A percentile compares a stretch with the other conserved stretches of the same genome.
Conservation (phyloP, 257 asterid genomes). For the Linaria vulgaris region DNA sequence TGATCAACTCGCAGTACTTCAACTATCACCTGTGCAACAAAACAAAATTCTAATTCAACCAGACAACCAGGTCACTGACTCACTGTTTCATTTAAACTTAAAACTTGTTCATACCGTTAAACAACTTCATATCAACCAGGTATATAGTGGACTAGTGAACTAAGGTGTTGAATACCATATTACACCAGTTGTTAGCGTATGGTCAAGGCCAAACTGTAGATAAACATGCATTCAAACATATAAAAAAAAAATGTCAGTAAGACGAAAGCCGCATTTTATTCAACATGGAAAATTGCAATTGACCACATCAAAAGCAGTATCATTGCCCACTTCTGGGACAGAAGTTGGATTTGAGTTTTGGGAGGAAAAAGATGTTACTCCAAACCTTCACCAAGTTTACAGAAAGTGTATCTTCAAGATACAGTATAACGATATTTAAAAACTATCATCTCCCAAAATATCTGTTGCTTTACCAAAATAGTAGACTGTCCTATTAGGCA, state of each 20-base stretch:
- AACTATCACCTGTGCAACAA: slow-evolving; percentile 56
- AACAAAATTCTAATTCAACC: slow-evolving; percentile 3
- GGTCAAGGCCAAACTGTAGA: slow-evolving; percentile 98
- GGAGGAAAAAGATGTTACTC: too few relatives aligned
- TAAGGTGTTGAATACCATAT: slow-evolving; percentile 60
- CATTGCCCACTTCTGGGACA: too few relatives aligned
- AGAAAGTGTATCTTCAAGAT: too few relatives aligned
- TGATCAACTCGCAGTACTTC: slow-evolving; percentile 95
- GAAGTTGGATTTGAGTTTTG: too few relatives aligned
- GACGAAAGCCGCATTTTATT: slow-evolving; percentile 6
- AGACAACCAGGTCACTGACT: too few relatives aligned
- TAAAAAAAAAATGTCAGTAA: slow-evolving; percentile 27
- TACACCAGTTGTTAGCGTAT: slow-evolving; percentile 98
- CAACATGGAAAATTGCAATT: slow-evolving; percentile 13
- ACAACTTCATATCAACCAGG: not conserved
- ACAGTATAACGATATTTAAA: slow-evolving; percentile 6
- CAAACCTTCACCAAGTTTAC: too few relatives aligned
- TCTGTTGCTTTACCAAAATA: too few relatives aligned
- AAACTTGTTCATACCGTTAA: not conserved
- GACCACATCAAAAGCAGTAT: slow-evolving; percentile 11
- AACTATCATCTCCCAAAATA: not conserved
- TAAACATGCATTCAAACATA: slow-evolving; percentile 18
- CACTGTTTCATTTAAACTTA: not conserved
- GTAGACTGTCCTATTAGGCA: too few relatives aligned
- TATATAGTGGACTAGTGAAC: slow-evolving; percentile 18